Evolutionary conservation across 768 basidiomycete species (phyloP), one percentile per base, ranked within the genome.

Genomic region (Leccinellum albellum): DNA sequence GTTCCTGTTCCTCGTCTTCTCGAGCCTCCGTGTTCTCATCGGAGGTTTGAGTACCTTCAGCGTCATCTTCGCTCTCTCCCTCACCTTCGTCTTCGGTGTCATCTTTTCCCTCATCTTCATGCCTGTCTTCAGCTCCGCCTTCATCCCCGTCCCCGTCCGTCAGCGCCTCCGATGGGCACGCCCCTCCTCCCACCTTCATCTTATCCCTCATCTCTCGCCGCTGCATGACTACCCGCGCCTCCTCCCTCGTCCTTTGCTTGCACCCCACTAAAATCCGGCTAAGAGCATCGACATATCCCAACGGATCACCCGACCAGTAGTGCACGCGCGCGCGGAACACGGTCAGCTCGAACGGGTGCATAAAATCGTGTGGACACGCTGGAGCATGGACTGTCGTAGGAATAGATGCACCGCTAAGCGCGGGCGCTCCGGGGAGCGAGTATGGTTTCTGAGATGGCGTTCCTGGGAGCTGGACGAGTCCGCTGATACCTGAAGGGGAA

Each of bases 251-350:
- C 59, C 79, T 81, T 15, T 58, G 61, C 60, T 83, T 83, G 68
- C 90, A 91, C 59, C 79, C 82, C 48, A 66, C 73, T 52, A 93
- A 73, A 57, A 93, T 72, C n/a, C 70, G 81, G 57, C 76, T 76
- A 23, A 94, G 77, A 28, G 85, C 83, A 68, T 94, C 91, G 55
- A 92, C 76, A 70, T 93, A 89, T 3, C 84, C 87, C 80, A 89
- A 82, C 66, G 83, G 78, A 68, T 94, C 91, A 26, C 85, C 88
- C 4, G 87, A 78, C 91, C 91, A 93, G 66, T 91, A 93, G 66
- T 82, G 83, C 26, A 89, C 75, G 32, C 89, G 82, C 7, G 88
- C 82, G 42, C 86, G 77, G 75, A 92, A 85, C 51, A 93, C 86
- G 53, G 75, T 78, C 64, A 82, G 70, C 64, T 82, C 82, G 56